These are phyloP conservation scores for Xanthoconium stramineum DNA, from an alignment of 768 basidiomycete species.

Conservation along the genomic window DNA sequence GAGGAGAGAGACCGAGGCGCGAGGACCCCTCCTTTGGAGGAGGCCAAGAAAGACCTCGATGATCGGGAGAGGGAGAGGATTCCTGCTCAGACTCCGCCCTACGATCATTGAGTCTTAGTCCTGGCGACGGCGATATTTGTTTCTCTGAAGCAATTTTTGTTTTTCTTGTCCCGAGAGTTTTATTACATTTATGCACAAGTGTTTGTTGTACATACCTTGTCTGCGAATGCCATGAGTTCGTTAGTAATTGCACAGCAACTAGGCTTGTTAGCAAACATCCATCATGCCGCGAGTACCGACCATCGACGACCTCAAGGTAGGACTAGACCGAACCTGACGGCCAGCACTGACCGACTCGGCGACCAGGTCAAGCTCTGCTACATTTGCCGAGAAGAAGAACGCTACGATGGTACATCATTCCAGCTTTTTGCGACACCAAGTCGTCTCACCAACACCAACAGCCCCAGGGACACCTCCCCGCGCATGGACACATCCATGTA, in stretches of 20 bases:
- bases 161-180: background rate
- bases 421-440: background rate
- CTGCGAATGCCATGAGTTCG: conserved; percentile 14
- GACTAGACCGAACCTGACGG: background rate
- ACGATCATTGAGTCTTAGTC: conserved; percentile 42
- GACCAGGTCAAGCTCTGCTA: conserved; percentile 69
- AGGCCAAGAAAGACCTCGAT: conserved; percentile 39
- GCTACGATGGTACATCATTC: conserved; percentile 36
- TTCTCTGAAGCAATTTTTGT: background rate
- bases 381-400: conserved; percentile 76
- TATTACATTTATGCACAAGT: conserved; percentile 2
- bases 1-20: conserved; percentile 49
- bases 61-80: conserved; percentile 52
- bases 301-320: conserved; percentile 33
- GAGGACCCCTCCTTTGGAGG: conserved; percentile 48
- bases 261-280: background rate
- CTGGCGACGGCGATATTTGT: background rate
- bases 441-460: conserved; percentile 16
- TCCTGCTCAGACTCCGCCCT: conserved; percentile 52
- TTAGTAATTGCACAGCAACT: background rate
- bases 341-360: conserved; percentile 1
- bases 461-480: conserved; percentile 47
- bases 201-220: conserved; percentile 17
- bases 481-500: conserved; percentile 77
- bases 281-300: conserved; percentile 34